Evolutionary conservation across 2,329 filamentous ascomycete species (phyloP).

Genomic region (Nemania sp.): DNA sequence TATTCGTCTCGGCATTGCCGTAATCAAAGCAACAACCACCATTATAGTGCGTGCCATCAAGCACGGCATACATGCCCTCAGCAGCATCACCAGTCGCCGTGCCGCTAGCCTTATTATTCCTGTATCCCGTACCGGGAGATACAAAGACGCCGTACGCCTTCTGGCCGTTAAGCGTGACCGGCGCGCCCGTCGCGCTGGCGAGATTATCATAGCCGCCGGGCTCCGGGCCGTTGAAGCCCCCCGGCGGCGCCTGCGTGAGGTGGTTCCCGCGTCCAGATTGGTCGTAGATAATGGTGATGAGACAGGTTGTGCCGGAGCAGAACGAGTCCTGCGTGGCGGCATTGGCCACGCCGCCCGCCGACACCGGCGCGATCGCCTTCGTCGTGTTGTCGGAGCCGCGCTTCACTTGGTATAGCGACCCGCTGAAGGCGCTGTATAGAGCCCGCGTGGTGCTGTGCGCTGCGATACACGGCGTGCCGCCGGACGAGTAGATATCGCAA

Average conservation of each 20-base stretch:
- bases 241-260: conserved; percentile 63
- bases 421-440: conserved; percentile 57
- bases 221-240: conserved; percentile 60
- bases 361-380: conserved; percentile 52
- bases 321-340: conserved; percentile 63
- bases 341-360: conserved; percentile 65
- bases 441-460: conserved; percentile 68
- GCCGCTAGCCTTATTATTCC: conserved; percentile 57
- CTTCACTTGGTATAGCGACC: conserved; percentile 61
- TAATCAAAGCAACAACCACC: conserved; percentile 61
- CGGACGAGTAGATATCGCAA: conserved; percentile 63
- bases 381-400: conserved; percentile 57
- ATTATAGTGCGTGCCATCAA: conserved; percentile 65
- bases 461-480: conserved; percentile 64
- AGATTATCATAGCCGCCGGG: conserved; percentile 61
- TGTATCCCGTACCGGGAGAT: conserved; percentile 64
- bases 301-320: conserved; percentile 62
- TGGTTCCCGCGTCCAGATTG: conserved; percentile 66
- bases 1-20: conserved; percentile 59
- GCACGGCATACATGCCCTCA: conserved; percentile 63
- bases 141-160: conserved; percentile 68
- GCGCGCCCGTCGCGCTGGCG: conserved; percentile 61
- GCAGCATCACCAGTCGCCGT: conserved; percentile 58
- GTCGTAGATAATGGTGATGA: conserved; percentile 68
- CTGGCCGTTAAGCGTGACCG: conserved; percentile 61